These are phyloP conservation scores for Boletales sp. DNA, from an alignment of 768 basidiomycete species.

Conservation along the genomic window DNA sequence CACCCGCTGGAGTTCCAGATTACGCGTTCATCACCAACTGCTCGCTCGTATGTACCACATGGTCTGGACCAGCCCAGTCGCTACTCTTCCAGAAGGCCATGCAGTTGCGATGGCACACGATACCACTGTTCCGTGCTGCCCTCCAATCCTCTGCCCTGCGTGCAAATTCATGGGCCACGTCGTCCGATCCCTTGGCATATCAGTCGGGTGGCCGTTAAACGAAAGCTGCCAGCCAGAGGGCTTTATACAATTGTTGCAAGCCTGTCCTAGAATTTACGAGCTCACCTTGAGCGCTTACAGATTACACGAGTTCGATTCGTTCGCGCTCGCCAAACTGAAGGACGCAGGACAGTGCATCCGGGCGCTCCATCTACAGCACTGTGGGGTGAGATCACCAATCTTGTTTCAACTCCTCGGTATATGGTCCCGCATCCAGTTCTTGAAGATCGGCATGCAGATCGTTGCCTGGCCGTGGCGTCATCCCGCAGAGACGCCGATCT, in stretches of 20 bases:
- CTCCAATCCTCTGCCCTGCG: constrained; percentile 13
- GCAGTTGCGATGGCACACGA: background rate
- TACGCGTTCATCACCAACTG: constrained; percentile 18
- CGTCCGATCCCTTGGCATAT: constrained; percentile 22
- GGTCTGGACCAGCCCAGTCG: constrained; percentile 27
- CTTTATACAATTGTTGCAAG: constrained; percentile 19
- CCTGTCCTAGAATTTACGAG: constrained; percentile 34
- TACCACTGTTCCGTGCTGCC: constrained; percentile 14
- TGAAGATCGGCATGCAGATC: constrained; percentile 16
- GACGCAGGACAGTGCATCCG: constrained; percentile 24
- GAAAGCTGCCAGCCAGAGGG: constrained; percentile 5
- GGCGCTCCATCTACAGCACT: constrained; percentile 31
- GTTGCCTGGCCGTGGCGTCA: background rate
- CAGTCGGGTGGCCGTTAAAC: constrained; percentile 8
- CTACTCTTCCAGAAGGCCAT: constrained; percentile 26
- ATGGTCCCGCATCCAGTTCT: constrained; percentile 36
- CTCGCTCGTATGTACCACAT: constrained; percentile 25
- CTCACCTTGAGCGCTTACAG: constrained; percentile 23
- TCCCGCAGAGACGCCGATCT: constrained; percentile 4
- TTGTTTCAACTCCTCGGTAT: constrained; percentile 40
- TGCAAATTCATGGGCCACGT: constrained; percentile 11
- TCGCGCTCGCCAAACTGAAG: constrained; percentile 24
- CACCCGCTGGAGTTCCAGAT: constrained; percentile 12
- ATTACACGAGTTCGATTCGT: constrained; percentile 29
- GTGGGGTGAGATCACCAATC: constrained; percentile 40